A percentile compares a stretch with the other conserved stretches of the same genome.
Evolutionary conservation across 2,329 filamentous ascomycete species (phyloP).

Genomic region (Aspergillus udagawae): DNA sequence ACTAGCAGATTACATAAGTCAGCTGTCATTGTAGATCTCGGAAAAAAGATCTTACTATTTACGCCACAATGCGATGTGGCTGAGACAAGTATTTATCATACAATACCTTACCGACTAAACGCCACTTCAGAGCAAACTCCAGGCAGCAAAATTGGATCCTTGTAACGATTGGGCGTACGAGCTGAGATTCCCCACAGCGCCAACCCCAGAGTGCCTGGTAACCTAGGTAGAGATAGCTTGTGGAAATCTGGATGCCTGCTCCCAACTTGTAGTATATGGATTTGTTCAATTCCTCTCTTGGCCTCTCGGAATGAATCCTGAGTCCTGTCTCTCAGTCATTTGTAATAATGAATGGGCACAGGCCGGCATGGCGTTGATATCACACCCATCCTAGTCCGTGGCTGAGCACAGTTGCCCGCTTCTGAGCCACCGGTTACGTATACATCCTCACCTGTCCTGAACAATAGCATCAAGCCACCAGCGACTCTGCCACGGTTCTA

Average conservation of each 20-base stretch:
- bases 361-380: neutral
- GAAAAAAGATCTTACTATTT: constrained; percentile 4
- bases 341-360: neutral
- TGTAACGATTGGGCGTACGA: neutral
- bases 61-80: neutral
- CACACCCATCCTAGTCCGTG: neutral
- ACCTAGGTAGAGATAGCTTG: neutral
- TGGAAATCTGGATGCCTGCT: constrained; percentile 5
- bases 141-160: neutral
- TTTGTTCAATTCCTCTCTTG: neutral
- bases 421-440: constrained; percentile 15
- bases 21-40: neutral
- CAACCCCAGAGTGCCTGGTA: neutral
- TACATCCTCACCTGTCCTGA: constrained; percentile 8
- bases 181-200: neutral
- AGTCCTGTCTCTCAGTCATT: neutral
- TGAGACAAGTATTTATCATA: neutral
- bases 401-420: constrained; percentile 3
- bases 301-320: neutral
- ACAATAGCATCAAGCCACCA: constrained; percentile 3
- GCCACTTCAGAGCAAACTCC: neutral
- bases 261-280: neutral
- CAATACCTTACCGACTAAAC: constrained; percentile 1
- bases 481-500: constrained; percentile 3
- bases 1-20: constrained; percentile 9